These are phyloP conservation scores for Chlorencoelia australis DNA, from an alignment of 2,329 filamentous ascomycete genomes.

Conservation along the genomic window DNA sequence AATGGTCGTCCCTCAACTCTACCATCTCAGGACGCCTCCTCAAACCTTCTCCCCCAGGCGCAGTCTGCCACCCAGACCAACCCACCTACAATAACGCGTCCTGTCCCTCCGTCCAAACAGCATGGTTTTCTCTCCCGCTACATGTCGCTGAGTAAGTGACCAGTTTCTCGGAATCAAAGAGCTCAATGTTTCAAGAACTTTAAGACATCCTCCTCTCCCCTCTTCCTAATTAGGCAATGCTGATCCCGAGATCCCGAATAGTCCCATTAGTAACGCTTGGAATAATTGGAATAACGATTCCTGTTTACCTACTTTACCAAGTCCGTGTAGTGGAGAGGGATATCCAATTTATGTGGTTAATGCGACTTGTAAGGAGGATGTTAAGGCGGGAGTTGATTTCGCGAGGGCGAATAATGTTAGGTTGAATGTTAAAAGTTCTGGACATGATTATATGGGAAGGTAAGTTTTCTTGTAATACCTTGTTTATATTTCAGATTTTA, in stretches of 20 bases:
- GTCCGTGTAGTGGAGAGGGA: constrained; percentile 30
- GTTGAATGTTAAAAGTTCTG: constrained; percentile 32
- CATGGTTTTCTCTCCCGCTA: constrained; percentile 16
- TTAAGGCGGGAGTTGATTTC: constrained; percentile 24
- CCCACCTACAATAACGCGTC: constrained; percentile 21
- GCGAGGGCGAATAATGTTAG: constrained; percentile 25
- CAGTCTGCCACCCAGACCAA: constrained; percentile 32
- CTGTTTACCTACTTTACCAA: constrained; percentile 33
- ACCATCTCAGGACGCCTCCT: constrained; percentile 34
- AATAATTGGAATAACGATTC: constrained; percentile 39
- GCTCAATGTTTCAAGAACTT: too few relatives aligned
- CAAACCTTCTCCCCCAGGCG: constrained; percentile 32
- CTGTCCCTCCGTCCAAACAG: constrained; percentile 26
- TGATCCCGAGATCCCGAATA: too few relatives aligned
- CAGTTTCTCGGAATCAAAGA: too few relatives aligned
- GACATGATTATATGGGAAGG: constrained; percentile 28
- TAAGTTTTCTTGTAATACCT: constrained; percentile 16
- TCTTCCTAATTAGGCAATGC: too few relatives aligned
- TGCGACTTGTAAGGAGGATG: constrained; percentile 7
- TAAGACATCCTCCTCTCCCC: too few relatives aligned
- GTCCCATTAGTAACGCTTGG: constrained; percentile 30
- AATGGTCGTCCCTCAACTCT: constrained; percentile 38
- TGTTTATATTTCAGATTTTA: not conserved
- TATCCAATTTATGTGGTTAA: constrained; percentile 31
- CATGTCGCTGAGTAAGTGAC: too few relatives aligned